phyloP scores from a whole-genome alignment of 306 rosid genomes.

The cucumber (Cucumis sativus) region Cucumber_9930_V3 NC_026659.2:15735001-15735500 shows the following conservation, averaged over 20 bases:
- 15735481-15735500: slow-evolving; percentile 54
- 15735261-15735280: slow-evolving; percentile 48
- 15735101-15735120: no score
- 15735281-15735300: slow-evolving; percentile 57
- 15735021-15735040: no score
- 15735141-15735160: slow-evolving; percentile 78
- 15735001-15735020: no score
- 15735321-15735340: slow-evolving; percentile 18
- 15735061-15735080: no score
- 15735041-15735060: no score
- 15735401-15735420: slow-evolving; percentile 48
- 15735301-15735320: slow-evolving; percentile 49
- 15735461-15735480: slow-evolving; percentile 51
- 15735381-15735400: slow-evolving; percentile 55
- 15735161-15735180: slow-evolving; percentile 84
- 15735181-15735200: slow-evolving; percentile 76
- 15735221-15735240: slow-evolving; percentile 91
- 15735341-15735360: slow-evolving; percentile 43
- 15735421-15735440: slow-evolving; percentile 23
- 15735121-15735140: no score
- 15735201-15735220: slow-evolving; percentile 59
- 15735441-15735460: slow-evolving; percentile 19
- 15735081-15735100: no score
- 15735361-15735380: slow-evolving; percentile 90
- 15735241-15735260: slow-evolving; percentile 71